Base-by-base conservation (phyloP, 495 filamentous ascomycete genomes). In the Oidiodendron maius region DNA sequence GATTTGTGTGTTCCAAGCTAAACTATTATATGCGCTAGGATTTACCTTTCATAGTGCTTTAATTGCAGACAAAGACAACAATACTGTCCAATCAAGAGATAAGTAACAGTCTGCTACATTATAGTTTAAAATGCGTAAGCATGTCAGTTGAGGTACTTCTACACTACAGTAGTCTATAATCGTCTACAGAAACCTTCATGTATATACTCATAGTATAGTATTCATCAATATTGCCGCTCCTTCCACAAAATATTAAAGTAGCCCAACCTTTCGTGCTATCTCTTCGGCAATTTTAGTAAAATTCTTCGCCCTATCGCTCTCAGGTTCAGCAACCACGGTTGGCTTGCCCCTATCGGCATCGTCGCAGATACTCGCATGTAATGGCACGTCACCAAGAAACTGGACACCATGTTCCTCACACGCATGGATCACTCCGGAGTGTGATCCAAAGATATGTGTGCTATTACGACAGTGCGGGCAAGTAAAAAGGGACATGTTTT, bases 341-440 rank as follows among this genome's bases (percentile, higher is more conserved):
- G 93, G 93, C 68, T 82, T 87, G 3, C 93, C 93, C 15, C 77
- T 68, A 67, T 96, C 90, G 8, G 87, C 89, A 71, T 97, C 90
- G 55, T 86, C 82, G 46, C 89, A 95, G 10, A 98, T 91, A 38
- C 70, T 75, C 16, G 84, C 80, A 69, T 97, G 84, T 32, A 99
- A 77, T 20, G 93, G 91, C 35, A 99, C 81, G 69, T 96, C 88
- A 1, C 88, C 93, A 4, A 98, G 66, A 46, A 96, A 74, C 22
- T 85, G 76, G 21, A 96, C 78, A 1, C 74, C 81, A 13, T 86
- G 64, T 42, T 87, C 73, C 47, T 68, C 64, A 56, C 84, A 89
- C 51, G 80, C 74, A 6, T 71, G 67, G 18, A 67, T 53, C 2
- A 81, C 76, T 6, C 59, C 56, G 37, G 71, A 72, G 25, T 72